Base-by-base conservation (phyloP, 164 flowering plant species). In the Taxillus chinensis region DNA sequence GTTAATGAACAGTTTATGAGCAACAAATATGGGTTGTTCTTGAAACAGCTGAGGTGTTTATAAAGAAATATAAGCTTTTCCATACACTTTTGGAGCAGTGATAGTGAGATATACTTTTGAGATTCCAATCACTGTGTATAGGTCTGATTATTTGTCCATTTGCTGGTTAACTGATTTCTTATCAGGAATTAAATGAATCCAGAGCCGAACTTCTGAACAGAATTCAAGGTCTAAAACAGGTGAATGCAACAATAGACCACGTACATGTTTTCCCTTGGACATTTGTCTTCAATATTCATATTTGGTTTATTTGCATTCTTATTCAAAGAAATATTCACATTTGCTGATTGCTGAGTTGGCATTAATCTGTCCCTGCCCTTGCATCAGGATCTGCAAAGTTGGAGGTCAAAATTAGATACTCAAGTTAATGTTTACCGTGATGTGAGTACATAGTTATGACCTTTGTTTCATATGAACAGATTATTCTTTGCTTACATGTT, bases 341-440 rank as follows among this genome's bases (percentile, higher is more conserved):
- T 13, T 60, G n/a, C 37, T 41, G 61, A n/a, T 50, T 43, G 38
- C 27, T 27, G 2, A 27, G 27, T 56, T 12, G 16, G 42, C 57
- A 16, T 3, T 17, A 4, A 38, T 60, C 2, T 64, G 14, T 57
- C 39, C 38, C 62, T 54, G 51, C 2, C 27, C 56, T 3, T 11
- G 6, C 27, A 8, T 64, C 59, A 90, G 95, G 97, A 90, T 67
- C 67, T 92, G 75, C 95, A 87, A 73, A 83, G 64, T 68, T 92
- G 98, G 98, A 81, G 98, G 64, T 83, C 86, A 4, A 89, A 83
- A 69, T 57, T 92, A 58, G 96, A 92, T 60, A 80, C 86, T 41
- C 96, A 92, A 79, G 96, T 89, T 45, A 84, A 82, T 66, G 64
- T 73, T 62, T 87, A 87, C 62, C 86, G 83, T 3, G 85, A 83